phyloP scores from a whole-genome alignment of 1,284 basidiomycete species.

The Pseudozyma sp. region DNA sequence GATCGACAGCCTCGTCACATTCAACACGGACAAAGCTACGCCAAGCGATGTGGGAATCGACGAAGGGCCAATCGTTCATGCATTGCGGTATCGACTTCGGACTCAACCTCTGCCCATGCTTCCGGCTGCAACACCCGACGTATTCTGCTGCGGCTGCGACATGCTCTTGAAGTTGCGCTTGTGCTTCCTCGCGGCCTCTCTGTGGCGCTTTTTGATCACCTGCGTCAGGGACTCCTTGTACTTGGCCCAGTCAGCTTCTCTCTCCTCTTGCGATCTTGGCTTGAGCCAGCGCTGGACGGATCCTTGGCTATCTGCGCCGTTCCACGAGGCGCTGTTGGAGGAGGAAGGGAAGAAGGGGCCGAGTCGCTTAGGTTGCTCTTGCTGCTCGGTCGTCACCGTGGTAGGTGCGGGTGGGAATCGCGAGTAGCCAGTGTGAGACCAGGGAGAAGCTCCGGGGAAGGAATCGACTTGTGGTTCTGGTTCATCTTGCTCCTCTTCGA shows the following conservation, averaged over 20 bases:
- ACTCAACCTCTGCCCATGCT: too few species aligned
- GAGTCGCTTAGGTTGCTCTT: conserved; percentile 11
- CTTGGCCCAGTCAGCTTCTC: conserved; percentile 36
- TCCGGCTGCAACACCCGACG: too few species aligned
- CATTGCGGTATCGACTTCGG: too few species aligned
- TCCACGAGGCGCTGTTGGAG: conserved; percentile 17
- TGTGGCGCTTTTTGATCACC: conserved; percentile 58
- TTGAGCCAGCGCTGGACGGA: conserved; percentile 40
- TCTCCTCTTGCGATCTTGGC: conserved; percentile 41
- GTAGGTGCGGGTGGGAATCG: conserved; percentile 4
- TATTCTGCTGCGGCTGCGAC: conserved; percentile 6
- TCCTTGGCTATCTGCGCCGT: conserved; percentile 12
- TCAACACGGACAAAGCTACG: too few species aligned
- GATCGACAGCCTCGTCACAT: too few species aligned
- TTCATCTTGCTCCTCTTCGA: conserved; percentile 43
- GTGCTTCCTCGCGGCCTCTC: conserved; percentile 60
- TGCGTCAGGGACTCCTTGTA: conserved; percentile 50
- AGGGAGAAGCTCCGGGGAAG: not conserved
- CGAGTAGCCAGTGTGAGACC: conserved; percentile 4
- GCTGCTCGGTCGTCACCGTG: not conserved
- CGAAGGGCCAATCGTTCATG: too few species aligned
- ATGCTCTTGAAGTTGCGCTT: conserved; percentile 30
- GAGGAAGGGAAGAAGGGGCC: conserved; percentile 21
- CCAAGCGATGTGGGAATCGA: too few species aligned
- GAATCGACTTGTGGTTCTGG: conserved; percentile 2